Conservation (phyloP, 345 rosid genomes). For the Rubroshorea leprosula region DNA sequence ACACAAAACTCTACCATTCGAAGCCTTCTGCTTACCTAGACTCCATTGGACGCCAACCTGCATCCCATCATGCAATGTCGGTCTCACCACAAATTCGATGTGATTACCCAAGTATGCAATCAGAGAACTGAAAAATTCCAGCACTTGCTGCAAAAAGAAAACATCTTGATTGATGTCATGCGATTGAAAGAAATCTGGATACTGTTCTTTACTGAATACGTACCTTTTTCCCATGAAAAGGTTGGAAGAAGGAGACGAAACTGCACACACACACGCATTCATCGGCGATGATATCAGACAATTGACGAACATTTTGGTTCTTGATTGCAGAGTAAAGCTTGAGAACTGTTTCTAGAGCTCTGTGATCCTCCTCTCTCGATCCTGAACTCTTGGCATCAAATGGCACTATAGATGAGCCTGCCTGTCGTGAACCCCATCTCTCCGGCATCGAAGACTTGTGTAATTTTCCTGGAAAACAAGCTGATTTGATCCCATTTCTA, state of each 20-base stretch:
- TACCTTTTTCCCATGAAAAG: conserved; percentile 76
- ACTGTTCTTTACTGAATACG: not conserved
- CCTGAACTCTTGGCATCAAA: conserved; percentile 17
- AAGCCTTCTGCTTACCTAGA: conserved; percentile 31
- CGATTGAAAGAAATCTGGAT: too few species aligned
- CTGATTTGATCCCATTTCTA: not conserved
- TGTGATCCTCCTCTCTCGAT: conserved; percentile 22
- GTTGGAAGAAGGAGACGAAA: conserved; percentile 39
- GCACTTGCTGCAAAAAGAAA: conserved; percentile 48
- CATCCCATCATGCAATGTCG: conserved; percentile 63
- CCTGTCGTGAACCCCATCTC: conserved; percentile 3
- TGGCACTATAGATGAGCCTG: conserved; percentile 14
- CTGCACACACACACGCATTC: conserved; percentile 67
- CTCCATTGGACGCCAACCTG: conserved; percentile 59
- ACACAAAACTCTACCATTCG: not conserved
- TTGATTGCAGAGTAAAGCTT: conserved; percentile 51
- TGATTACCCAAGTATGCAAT: conserved; percentile 45
- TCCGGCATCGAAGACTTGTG: conserved; percentile 8
- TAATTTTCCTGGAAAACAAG: not conserved
- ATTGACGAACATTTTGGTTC: conserved; percentile 32
- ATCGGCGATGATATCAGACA: conserved; percentile 60
- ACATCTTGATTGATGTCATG: too few species aligned
- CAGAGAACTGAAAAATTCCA: conserved; percentile 53
- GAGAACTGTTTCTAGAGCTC: conserved; percentile 55
- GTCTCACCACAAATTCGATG: conserved; percentile 48